phyloP scores from a whole-genome alignment of 2,329 filamentous ascomycete species.

The Ustulina deusta region DNA sequence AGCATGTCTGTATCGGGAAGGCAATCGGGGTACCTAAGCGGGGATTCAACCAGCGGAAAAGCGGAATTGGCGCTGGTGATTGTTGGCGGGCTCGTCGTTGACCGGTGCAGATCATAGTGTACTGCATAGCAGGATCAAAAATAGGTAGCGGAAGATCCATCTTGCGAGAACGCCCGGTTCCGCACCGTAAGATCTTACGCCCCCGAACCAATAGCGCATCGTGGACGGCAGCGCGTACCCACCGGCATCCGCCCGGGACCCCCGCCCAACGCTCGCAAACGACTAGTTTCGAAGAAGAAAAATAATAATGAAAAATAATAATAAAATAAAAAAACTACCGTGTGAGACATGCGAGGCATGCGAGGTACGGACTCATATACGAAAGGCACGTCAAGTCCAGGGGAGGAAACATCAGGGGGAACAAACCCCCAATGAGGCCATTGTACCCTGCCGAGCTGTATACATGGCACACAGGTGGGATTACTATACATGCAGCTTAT shows the following conservation, averaged over 20 bases:
- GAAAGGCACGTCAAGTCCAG: not conserved
- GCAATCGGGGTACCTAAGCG: not conserved
- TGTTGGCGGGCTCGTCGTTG: not conserved
- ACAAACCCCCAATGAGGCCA: not conserved
- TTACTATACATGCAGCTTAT: not conserved
- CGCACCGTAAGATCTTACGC: conserved; percentile 5
- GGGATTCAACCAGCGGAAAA: not conserved
- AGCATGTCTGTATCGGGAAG: not conserved
- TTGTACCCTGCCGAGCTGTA: not conserved
- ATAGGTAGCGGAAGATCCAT: not conserved
- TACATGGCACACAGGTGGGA: not conserved
- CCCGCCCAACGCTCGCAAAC: no score
- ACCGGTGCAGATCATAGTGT: conserved; percentile 1
- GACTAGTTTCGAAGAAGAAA: not conserved
- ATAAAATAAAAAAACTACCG: no score
- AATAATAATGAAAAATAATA: not conserved
- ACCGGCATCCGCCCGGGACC: no score
- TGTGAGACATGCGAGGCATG: no score
- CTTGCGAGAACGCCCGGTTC: not conserved
- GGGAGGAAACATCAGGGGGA: not conserved
- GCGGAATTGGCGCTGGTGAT: not conserved
- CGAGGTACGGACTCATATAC: not conserved
- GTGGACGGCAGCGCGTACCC: not conserved
- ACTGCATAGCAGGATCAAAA: not conserved
- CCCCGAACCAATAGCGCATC: not conserved